Evolutionary conservation across 1,139 yeast species (phyloP).

Genomic region (Zygoascus sp.): DNA sequence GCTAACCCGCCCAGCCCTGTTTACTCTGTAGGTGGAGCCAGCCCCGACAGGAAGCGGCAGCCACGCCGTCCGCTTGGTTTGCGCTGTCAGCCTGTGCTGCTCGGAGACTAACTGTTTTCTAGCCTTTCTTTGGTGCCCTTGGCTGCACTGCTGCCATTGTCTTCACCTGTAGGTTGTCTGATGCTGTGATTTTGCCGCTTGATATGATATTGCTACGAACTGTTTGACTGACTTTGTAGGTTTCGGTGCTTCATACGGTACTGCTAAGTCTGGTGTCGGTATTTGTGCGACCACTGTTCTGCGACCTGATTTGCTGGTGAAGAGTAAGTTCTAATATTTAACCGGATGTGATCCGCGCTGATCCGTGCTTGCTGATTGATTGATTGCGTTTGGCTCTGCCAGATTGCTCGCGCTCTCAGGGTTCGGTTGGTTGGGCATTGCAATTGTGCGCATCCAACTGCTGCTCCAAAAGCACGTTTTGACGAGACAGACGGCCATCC

Average conservation of each 20-base stretch:
- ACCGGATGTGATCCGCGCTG: too few relatives aligned
- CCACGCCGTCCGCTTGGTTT: too few relatives aligned
- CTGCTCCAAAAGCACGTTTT: too few relatives aligned
- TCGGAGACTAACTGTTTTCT: background rate
- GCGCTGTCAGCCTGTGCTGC: background rate
- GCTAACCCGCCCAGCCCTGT: constrained; percentile 55
- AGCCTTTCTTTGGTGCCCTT: constrained; percentile 93
- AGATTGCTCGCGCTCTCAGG: constrained; percentile 33
- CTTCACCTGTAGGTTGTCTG: constrained; percentile 60
- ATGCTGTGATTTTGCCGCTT: background rate
- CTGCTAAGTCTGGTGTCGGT: constrained; percentile 99
- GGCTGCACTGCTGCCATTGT: constrained; percentile 99
- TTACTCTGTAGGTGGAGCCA: constrained; percentile 49
- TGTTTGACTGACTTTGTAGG: constrained; percentile 6
- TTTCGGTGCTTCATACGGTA: constrained; percentile 98
- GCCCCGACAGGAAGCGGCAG: too few relatives aligned
- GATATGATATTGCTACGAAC: background rate
- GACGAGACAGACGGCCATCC: too few relatives aligned
- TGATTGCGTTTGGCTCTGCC: background rate
- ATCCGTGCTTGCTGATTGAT: too few relatives aligned
- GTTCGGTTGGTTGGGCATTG: too few relatives aligned
- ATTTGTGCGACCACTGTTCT: constrained; percentile 97
- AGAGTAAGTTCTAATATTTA: too few relatives aligned
- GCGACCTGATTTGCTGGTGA: constrained; percentile 90
- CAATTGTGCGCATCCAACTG: too few relatives aligned